phyloP scores from a whole-genome alignment of 2,329 filamentous ascomycete genomes.

The Pseudogymnoascus pannorum region DNA sequence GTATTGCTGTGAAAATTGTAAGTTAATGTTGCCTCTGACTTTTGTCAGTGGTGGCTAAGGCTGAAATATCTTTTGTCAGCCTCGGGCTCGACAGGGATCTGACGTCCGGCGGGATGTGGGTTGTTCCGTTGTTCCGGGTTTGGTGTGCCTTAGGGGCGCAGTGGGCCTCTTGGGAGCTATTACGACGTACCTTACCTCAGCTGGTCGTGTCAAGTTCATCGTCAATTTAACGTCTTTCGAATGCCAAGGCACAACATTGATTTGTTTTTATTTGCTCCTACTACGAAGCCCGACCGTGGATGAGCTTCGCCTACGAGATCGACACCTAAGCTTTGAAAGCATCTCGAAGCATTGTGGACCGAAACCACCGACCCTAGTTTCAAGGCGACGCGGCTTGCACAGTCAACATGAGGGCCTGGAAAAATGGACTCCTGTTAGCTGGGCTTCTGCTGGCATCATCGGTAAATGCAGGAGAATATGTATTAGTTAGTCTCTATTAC shows the following conservation, averaged over 20 bases:
- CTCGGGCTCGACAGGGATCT: constrained; percentile 3
- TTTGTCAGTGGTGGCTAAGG: neutral
- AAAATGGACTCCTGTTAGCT: constrained; percentile 43
- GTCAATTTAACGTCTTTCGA: neutral
- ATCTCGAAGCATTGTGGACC: constrained; percentile 5
- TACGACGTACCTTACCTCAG: constrained; percentile 5
- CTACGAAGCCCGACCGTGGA: constrained; percentile 1
- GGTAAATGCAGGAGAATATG: constrained; percentile 49
- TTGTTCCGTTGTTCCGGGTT: constrained; percentile 1
- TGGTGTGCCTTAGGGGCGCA: constrained; percentile 7
- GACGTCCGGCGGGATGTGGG: neutral
- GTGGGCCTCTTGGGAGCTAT: constrained; percentile 6
- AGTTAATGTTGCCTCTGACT: neutral
- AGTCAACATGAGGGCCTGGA: constrained; percentile 47
- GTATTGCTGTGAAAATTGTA: neutral
- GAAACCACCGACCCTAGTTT: constrained; percentile 12
- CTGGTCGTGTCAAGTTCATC: constrained; percentile 5
- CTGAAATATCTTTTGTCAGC: constrained; percentile 8
- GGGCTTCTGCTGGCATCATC: constrained; percentile 48
- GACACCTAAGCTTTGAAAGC: constrained; percentile 1
- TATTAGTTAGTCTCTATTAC: constrained; percentile 39
- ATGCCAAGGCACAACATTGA: neutral
- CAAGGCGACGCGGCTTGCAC: constrained; percentile 16
- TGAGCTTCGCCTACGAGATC: constrained; percentile 1
- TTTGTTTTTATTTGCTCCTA: neutral